Conservation (phyloP, 176 grass and related monocot species). For the Oryza australiensis region DNA sequence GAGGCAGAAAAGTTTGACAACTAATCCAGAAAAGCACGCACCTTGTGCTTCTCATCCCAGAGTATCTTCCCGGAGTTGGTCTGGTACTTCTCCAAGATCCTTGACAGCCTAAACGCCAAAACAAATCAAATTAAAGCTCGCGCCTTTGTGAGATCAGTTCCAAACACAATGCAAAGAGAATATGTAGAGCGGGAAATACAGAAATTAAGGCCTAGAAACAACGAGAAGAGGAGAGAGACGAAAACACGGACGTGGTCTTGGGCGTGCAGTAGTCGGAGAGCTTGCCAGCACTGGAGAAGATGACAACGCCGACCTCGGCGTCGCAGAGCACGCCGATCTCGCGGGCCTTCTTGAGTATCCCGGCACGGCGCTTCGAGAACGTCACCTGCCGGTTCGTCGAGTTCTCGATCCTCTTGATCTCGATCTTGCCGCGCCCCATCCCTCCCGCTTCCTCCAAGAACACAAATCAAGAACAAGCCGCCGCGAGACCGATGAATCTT, state of each 20-base stretch:
- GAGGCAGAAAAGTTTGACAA: not conserved
- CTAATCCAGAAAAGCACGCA: constrained; percentile 5
- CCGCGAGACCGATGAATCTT: no score
- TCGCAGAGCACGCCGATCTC: constrained; percentile 97
- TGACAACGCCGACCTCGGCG: constrained; percentile 79
- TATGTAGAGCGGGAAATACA: not conserved
- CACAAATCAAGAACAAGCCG: not conserved
- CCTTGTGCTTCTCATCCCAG: constrained; percentile 97
- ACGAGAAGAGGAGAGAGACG: not conserved
- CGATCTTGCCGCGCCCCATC: constrained; percentile 96
- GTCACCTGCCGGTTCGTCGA: constrained; percentile 86
- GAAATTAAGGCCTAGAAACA: not conserved
- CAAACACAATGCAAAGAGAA: not conserved
- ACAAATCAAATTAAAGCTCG: not conserved
- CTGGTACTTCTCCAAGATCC: constrained; percentile 96
- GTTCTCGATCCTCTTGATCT: constrained; percentile 99
- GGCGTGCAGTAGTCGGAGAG: constrained; percentile 85
- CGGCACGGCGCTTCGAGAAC: constrained; percentile 84
- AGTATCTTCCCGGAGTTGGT: constrained; percentile 91
- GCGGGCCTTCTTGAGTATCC: constrained; percentile 87
- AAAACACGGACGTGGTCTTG: constrained; percentile 38
- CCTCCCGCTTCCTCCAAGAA: not conserved
- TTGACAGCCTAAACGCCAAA: constrained; percentile 49
- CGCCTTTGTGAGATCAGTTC: not conserved
- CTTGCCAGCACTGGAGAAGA: constrained; percentile 97